Base-by-base conservation (phyloP, 2,329 filamentous ascomycete genomes). In the Fusarium nanum region DNA sequence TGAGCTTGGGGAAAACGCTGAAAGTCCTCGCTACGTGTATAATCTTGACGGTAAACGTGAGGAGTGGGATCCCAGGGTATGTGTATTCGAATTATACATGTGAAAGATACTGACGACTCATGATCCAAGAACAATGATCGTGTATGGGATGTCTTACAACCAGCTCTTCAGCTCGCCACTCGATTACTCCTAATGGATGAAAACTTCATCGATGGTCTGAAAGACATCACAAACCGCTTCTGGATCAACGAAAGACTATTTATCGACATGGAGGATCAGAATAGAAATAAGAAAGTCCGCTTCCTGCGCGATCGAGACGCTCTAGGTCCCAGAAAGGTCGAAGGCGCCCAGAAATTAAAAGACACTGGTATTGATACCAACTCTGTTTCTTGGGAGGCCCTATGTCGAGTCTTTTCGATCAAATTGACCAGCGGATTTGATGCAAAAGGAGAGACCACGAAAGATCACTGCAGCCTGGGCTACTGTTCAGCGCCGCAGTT, bases 61-160 rank as follows among this genome's bases (percentile, higher is more conserved):
- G 7, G 76, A 77, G 50, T 76, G 63, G 57, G 68, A 75, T 50
- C 67, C 72, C 2, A 41, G 12, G 23, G 76, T 78, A 56, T 60
- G 76, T 44, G 9, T 14, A 27, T 16, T 23, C 11, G 12, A 46
- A 11, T 28, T 13, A 4, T 1, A 10, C 45, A 23, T 7, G 5
- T 25, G 40, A 14, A 13, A 32, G 7, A 23, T 41, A 47, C 60
- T 67, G 3, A 67, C 55, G 8, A 9, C 12, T 32, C 16, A 25
- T 53, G 11, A 11, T 16, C 28, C 12, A 34, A 71, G 65, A 62
- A 64, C 27, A 75, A 72, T 6, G 72, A 78, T n/a, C 60, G 68
- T 12, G 54, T 79, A 3, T 79, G 77, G 77, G 18, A 69, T 6
- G 74, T 71, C 16, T 57, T 79, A 41, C 72, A 76, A 20, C 78